Percentiles rank a stretch among this genome's conserved stretches.
Conservation (phyloP, 1,139 yeast genomes). For the Diutina mesorugosa region DNA sequence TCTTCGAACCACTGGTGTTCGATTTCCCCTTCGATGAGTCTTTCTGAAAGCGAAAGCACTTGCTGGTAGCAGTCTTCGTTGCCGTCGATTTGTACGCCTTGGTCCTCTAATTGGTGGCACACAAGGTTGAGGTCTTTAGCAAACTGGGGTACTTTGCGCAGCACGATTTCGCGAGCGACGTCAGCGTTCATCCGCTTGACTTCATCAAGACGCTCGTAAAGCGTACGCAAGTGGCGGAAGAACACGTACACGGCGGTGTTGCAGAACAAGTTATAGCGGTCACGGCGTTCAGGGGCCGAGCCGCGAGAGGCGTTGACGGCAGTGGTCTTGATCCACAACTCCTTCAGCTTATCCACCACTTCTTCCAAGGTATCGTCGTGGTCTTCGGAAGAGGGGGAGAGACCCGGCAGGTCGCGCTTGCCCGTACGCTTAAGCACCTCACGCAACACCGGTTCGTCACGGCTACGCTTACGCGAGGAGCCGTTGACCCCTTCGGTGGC, state of each 20-base stretch:
- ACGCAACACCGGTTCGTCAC: background rate
- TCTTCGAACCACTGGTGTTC: slow-evolving; percentile 97
- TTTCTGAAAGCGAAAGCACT: slow-evolving; percentile 57
- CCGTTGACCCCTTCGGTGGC: slow-evolving; percentile 12
- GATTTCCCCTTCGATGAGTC: slow-evolving; percentile 76
- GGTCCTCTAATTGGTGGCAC: slow-evolving; percentile 69
- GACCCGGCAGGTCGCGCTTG: background rate
- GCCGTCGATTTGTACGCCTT: slow-evolving; percentile 64
- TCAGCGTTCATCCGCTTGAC: slow-evolving; percentile 54
- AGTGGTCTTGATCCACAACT: slow-evolving; percentile 48
- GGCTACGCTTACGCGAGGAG: background rate
- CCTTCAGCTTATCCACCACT: slow-evolving; percentile 43
- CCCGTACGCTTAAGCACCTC: background rate
- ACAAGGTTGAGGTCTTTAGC: slow-evolving; percentile 80
- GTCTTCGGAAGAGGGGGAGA: slow-evolving; percentile 4
- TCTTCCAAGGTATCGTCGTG: background rate
- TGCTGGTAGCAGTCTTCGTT: slow-evolving; percentile 65
- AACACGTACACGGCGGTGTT: slow-evolving; percentile 89
- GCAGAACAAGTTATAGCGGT: slow-evolving; percentile 66
- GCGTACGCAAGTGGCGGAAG: slow-evolving; percentile 72
- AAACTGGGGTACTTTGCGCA: slow-evolving; percentile 61
- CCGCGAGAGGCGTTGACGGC: slow-evolving; percentile 15
- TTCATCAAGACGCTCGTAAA: slow-evolving; percentile 70
- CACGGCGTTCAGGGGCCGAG: slow-evolving; percentile 13
- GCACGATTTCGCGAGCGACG: slow-evolving; percentile 60